These are phyloP conservation scores for Musa itinerans DNA, from an alignment of 176 grass and related monocot species.

Conservation along the genomic window DNA sequence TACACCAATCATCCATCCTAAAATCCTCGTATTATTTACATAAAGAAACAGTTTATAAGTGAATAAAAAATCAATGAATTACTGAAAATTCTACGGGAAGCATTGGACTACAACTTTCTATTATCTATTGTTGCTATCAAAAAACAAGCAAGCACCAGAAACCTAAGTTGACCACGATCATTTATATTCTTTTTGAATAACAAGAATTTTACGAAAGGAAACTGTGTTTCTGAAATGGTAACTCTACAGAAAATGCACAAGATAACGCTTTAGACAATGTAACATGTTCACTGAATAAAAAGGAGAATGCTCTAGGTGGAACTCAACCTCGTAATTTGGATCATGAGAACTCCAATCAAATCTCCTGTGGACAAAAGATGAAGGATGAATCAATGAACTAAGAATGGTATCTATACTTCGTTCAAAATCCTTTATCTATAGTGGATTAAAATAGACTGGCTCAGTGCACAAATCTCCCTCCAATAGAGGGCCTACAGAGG, in stretches of 20 bases:
- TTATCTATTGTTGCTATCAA: neutral
- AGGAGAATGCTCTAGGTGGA: conserved; percentile 26
- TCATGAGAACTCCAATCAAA: conserved; percentile 47
- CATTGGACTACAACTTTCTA: neutral
- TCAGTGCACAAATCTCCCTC: too few relatives aligned
- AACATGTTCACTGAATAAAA: conserved; percentile 32
- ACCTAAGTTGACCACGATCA: neutral
- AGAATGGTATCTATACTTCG: neutral
- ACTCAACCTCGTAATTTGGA: conserved; percentile 38
- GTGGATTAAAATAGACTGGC: too few relatives aligned
- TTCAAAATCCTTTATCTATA: neutral
- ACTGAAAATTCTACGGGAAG: neutral
- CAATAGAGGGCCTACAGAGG: too few relatives aligned
- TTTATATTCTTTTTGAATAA: neutral
- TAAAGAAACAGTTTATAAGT: too few relatives aligned
- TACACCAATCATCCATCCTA: too few relatives aligned
- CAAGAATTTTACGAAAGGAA: neutral
- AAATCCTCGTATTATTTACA: too few relatives aligned
- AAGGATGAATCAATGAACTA: neutral
- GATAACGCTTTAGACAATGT: neutral
- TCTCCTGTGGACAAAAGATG: neutral
- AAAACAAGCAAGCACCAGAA: neutral
- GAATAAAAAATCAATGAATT: neutral
- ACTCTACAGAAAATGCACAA: neutral
- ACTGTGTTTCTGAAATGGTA: neutral